Evolutionary conservation across 2,329 filamentous ascomycete genomes (phyloP).

Genomic region (Alternaria sp.): DNA sequence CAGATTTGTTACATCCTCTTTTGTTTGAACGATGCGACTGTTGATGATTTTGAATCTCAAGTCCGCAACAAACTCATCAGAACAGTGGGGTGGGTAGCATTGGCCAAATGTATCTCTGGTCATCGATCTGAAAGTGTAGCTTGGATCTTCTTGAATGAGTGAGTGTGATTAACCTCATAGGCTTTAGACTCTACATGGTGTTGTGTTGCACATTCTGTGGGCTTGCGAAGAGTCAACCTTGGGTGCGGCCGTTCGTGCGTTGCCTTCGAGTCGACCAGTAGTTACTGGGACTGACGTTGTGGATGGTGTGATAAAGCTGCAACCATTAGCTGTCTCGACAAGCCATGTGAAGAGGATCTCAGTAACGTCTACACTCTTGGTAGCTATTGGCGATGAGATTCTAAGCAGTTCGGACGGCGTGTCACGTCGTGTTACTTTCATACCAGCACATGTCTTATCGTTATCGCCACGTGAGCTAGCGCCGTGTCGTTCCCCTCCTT

Average conservation of each 20-base stretch:
- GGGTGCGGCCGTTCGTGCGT: neutral
- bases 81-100: neutral
- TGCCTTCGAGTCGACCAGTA: neutral
- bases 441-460: neutral
- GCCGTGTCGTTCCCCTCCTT: neutral
- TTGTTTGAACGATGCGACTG: too few relatives aligned
- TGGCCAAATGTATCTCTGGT: neutral
- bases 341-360: neutral
- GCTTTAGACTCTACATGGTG: too few relatives aligned
- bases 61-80: neutral
- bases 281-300: neutral
- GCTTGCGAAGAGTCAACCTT: neutral
- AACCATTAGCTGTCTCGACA: neutral
- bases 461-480: conserved; percentile 7
- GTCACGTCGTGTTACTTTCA: neutral
- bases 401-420: neutral
- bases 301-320: neutral
- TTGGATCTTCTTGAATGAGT: too few relatives aligned
- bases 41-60: neutral
- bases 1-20: too few relatives aligned
- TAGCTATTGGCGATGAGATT: neutral
- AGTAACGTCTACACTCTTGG: neutral
- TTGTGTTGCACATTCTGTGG: neutral
- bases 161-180: too few relatives aligned
- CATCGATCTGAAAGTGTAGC: neutral